These are phyloP conservation scores for Aspergillus sp. DNA, from an alignment of 2,329 filamentous ascomycete species.

Conservation along the genomic window DNA sequence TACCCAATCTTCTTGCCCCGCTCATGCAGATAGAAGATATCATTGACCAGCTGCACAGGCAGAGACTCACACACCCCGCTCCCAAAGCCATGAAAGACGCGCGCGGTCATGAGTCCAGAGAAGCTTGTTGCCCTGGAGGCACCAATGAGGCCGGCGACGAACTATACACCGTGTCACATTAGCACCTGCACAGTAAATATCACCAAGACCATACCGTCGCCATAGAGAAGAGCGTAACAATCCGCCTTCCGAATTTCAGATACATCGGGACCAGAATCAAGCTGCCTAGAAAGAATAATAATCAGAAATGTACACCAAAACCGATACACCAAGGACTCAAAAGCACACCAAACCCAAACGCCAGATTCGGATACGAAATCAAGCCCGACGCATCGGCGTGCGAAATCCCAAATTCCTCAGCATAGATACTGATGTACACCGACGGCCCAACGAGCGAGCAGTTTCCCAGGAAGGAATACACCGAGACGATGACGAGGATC, in stretches of 20 bases:
- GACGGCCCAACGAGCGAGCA: constrained; percentile 57
- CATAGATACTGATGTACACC: constrained; percentile 58
- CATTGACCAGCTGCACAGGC: constrained; percentile 50
- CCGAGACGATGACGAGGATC: constrained; percentile 55
- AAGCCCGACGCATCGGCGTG: constrained; percentile 54
- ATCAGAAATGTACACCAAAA: no score
- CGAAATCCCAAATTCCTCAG: constrained; percentile 53
- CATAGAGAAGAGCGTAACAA: constrained; percentile 45
- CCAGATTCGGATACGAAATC: constrained; percentile 61
- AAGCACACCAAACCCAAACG: constrained; percentile 55
- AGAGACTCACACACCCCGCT: constrained; percentile 49
- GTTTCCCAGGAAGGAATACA: constrained; percentile 61
- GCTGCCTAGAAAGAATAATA: constrained; percentile 34
- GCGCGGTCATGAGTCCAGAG: constrained; percentile 42
- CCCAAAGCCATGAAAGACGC: constrained; percentile 45
- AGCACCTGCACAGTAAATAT: no score
- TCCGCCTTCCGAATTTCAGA: constrained; percentile 50
- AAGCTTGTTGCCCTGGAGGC: constrained; percentile 43
- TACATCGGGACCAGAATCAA: constrained; percentile 59
- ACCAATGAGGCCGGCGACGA: constrained; percentile 44
- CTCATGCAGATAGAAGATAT: constrained; percentile 50
- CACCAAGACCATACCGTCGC: constrained; percentile 24
- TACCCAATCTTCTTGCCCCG: constrained; percentile 55
- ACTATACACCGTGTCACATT: constrained; percentile 22
- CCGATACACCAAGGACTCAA: neutral